Percentiles rank a stretch among this genome's conserved stretches.
These are phyloP conservation scores for Trichocladium antarcticum DNA, from an alignment of 495 filamentous ascomycete species.

Conservation along the genomic window DNA sequence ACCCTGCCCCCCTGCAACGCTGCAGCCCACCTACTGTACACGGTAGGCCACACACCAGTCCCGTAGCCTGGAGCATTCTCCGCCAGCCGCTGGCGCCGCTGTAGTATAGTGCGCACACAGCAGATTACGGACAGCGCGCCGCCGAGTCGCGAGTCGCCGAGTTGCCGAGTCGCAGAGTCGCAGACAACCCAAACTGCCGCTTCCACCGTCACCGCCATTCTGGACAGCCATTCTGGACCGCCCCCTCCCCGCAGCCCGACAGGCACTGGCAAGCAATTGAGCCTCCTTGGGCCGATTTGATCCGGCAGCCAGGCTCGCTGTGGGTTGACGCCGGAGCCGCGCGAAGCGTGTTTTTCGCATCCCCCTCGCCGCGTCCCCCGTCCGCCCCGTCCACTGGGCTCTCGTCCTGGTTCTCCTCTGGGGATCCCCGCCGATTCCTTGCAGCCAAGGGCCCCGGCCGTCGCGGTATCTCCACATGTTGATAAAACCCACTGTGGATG, in stretches of 20 bases:
- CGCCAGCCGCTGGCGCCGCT: background rate
- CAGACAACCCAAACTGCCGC: background rate
- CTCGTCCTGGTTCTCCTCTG: background rate
- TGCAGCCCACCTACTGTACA: constrained; percentile 3
- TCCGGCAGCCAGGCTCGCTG: too few relatives aligned
- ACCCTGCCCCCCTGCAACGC: background rate
- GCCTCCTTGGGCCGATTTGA: background rate
- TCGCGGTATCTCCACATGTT: constrained; percentile 11
- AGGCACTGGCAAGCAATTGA: constrained; percentile 2
- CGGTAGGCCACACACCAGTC: background rate
- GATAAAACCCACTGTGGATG: constrained; percentile 10
- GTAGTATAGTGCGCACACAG: too few relatives aligned
- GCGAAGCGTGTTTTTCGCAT: background rate
- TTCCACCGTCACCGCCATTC: constrained; percentile 32
- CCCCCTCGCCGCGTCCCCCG: background rate
- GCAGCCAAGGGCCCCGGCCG: constrained; percentile 3
- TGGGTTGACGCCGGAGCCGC: background rate
- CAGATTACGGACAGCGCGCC: too few relatives aligned
- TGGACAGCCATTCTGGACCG: too few relatives aligned
- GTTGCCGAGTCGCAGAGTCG: too few relatives aligned
- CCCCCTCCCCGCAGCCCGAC: background rate
- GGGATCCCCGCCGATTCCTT: background rate
- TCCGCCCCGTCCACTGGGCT: background rate
- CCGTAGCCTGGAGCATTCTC: background rate
- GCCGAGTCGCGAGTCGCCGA: too few relatives aligned